Evolutionary conservation across 768 basidiomycete species (phyloP).

Genomic region (Naganishia vishniacii): DNA sequence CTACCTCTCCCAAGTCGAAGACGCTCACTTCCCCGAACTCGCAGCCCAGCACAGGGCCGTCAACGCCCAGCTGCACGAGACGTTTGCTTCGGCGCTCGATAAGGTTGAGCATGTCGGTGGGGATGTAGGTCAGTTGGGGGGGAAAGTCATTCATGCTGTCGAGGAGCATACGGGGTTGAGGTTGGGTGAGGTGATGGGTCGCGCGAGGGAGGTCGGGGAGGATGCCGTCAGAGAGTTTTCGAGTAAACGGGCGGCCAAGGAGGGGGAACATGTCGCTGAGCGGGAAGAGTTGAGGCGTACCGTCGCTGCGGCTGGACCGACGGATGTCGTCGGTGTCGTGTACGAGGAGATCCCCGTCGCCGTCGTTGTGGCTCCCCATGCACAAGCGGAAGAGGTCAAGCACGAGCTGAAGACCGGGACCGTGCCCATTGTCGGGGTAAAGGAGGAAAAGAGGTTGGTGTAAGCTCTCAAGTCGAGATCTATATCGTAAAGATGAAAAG

Average conservation of each 20-base stretch:
- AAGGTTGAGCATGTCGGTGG: conserved; percentile 52
- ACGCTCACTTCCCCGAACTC: conserved; percentile 61
- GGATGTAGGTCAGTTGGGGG: conserved; percentile 48
- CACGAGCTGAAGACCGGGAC: conserved; percentile 13
- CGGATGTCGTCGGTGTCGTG: conserved; percentile 41
- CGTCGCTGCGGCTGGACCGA: conserved; percentile 15
- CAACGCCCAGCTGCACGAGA: conserved; percentile 31
- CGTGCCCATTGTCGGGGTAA: conserved; percentile 4
- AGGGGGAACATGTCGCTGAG: conserved; percentile 5
- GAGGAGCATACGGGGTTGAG: conserved; percentile 71
- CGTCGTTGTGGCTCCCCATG: conserved; percentile 34
- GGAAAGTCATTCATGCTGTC: conserved; percentile 55
- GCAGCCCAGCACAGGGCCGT: conserved; percentile 59
- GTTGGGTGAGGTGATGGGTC: conserved; percentile 59
- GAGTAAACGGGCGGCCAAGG: conserved; percentile 35
- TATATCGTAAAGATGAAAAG: not conserved
- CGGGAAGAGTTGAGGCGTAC: not conserved
- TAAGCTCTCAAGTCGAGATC: not conserved
- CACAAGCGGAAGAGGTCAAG: conserved; percentile 3
- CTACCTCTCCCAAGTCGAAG: conserved; percentile 67
- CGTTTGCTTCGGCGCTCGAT: conserved; percentile 53
- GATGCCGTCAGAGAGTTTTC: conserved; percentile 29
- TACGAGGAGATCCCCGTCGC: conserved; percentile 46
- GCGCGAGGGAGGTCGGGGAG: conserved; percentile 41
- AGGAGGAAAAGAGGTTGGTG: conserved; percentile 17